Evolutionary conservation across 345 rosid species (phyloP).

Genomic region (Trapa incisa): DNA sequence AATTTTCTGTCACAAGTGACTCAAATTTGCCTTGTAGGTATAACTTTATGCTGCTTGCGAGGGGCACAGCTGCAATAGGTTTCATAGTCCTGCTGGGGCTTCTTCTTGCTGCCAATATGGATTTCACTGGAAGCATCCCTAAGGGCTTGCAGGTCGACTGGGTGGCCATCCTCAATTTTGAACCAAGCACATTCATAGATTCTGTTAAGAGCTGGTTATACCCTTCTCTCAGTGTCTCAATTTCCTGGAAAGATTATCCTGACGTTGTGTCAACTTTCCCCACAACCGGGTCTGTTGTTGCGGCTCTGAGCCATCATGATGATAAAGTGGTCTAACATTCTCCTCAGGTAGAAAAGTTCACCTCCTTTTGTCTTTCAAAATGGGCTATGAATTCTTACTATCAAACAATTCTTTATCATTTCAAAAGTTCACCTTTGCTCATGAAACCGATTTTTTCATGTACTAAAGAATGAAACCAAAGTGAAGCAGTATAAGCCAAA

Average conservation of each 20-base stretch:
- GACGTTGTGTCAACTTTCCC: constrained; percentile 60
- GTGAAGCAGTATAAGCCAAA: no score
- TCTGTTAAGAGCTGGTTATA: constrained; percentile 70
- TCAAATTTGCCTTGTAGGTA: constrained; percentile 41
- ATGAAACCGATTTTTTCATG: neutral
- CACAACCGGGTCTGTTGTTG: constrained; percentile 72
- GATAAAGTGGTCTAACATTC: constrained; percentile 24
- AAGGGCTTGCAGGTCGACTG: constrained; percentile 76
- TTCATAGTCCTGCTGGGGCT: constrained; percentile 68
- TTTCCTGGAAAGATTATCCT: constrained; percentile 77
- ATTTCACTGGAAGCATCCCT: constrained; percentile 57
- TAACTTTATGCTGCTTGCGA: constrained; percentile 87
- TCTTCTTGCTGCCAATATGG: constrained; percentile 83
- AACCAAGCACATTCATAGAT: constrained; percentile 45
- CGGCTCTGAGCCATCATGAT: constrained; percentile 57
- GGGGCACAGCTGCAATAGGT: constrained; percentile 87
- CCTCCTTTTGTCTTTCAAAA: neutral
- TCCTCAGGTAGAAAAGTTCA: constrained; percentile 2
- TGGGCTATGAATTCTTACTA: neutral
- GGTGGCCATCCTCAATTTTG: constrained; percentile 79
- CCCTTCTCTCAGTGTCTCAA: constrained; percentile 52
- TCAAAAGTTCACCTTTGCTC: neutral
- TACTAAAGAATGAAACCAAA: neutral
- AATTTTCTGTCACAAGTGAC: neutral
- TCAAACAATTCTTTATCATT: neutral